A percentile compares a stretch with the other conserved stretches of the same genome.
Conservation (phyloP, 2,329 filamentous ascomycete species). For the Penicillium sp. region DNA sequence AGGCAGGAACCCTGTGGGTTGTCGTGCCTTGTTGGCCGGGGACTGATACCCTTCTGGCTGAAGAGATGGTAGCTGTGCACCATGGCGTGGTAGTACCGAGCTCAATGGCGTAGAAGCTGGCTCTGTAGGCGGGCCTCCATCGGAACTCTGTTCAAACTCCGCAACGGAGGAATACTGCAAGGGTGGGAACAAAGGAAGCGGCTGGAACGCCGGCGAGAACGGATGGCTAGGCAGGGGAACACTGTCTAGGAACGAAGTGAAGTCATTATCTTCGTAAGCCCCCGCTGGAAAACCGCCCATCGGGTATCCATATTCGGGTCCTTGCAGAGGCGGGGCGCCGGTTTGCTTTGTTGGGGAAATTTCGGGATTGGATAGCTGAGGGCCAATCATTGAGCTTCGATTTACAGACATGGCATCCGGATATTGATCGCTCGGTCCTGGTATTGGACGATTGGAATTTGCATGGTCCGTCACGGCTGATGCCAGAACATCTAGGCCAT, state of each 20-base stretch:
- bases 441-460: conserved; percentile 10
- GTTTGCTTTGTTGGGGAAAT: conserved; percentile 16
- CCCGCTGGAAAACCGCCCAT: conserved; percentile 13
- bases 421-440: conserved; percentile 15
- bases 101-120: conserved; percentile 25
- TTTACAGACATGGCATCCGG: conserved; percentile 7
- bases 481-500: conserved; percentile 30
- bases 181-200: conserved; percentile 32
- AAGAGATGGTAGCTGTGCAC: conserved; percentile 33
- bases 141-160: conserved; percentile 26
- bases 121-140: conserved; percentile 15
- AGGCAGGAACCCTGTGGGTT: conserved; percentile 29
- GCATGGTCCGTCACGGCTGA: conserved; percentile 28
- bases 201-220: conserved; percentile 35
- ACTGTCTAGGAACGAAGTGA: conserved; percentile 37
- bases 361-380: conserved; percentile 10
- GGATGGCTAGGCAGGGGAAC: conserved; percentile 35
- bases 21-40: conserved; percentile 21
- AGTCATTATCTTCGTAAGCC: conserved; percentile 33
- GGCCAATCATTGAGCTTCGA: conserved; percentile 12
- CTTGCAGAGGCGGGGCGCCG: conserved; percentile 21
- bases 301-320: conserved; percentile 25
- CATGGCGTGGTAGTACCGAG: conserved; percentile 35
- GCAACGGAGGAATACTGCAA: conserved; percentile 26
- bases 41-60: conserved; percentile 32